Evolutionary conservation across 768 basidiomycete species (phyloP).

Genomic region (Leccinum variicolor): DNA sequence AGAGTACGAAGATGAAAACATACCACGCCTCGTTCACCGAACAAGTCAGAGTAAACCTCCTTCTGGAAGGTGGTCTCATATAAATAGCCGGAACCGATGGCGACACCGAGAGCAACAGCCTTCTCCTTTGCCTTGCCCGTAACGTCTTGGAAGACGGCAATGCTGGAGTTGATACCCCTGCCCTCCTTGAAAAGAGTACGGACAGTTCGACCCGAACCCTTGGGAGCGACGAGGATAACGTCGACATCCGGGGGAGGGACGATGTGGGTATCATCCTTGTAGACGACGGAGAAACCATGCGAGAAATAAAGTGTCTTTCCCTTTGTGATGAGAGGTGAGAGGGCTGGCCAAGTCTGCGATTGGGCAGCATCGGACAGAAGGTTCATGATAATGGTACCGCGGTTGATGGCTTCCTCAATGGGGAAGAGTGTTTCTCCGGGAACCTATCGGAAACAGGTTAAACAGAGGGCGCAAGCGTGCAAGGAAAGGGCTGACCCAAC

Average conservation of each 20-base stretch:
- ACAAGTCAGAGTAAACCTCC: constrained; percentile 99
- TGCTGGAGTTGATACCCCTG: constrained; percentile 92
- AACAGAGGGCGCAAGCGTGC: background rate
- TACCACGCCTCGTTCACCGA: constrained; percentile 99
- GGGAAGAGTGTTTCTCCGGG: constrained; percentile 97
- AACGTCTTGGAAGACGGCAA: constrained; percentile 97
- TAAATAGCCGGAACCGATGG: constrained; percentile 93
- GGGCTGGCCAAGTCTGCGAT: constrained; percentile 86
- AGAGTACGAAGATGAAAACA: constrained; percentile 33
- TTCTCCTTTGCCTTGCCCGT: constrained; percentile 98
- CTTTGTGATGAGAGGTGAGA: constrained; percentile 96
- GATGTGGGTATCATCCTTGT: constrained; percentile 95
- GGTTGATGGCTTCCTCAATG: constrained; percentile 95
- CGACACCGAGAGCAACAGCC: constrained; percentile 92
- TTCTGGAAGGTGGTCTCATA: constrained; percentile 99
- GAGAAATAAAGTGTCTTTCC: constrained; percentile 99
- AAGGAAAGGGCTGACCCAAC: constrained; percentile 65
- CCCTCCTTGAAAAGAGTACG: constrained; percentile 99
- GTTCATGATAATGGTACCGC: constrained; percentile 99
- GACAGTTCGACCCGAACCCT: constrained; percentile 98
- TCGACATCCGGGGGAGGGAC: constrained; percentile 91
- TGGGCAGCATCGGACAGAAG: constrained; percentile 99
- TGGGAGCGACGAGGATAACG: constrained; percentile 98
- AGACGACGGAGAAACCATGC: constrained; percentile 98
- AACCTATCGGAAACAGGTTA: constrained; percentile 44